phyloP scores from a whole-genome alignment of 495 filamentous ascomycete species.

The Penicillium roqueforti region DNA sequence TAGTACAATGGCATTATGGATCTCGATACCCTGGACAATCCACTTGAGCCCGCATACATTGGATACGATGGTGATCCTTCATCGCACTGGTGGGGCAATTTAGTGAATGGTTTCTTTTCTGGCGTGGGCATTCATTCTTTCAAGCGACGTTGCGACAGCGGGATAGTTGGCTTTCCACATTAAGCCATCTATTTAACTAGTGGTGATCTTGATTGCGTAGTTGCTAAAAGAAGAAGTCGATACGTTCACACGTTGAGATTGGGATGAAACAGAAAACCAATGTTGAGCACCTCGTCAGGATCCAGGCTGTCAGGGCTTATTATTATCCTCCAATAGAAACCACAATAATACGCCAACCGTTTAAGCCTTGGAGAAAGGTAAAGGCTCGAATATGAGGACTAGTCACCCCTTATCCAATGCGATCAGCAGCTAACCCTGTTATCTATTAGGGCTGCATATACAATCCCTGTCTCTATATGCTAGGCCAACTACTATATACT shows the following conservation, averaged over 20 bases:
- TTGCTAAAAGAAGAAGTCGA: not conserved
- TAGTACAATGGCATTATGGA: slow-evolving; percentile 3
- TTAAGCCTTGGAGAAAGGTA: not conserved
- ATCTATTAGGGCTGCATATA: no score
- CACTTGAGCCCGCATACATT: slow-evolving; percentile 13
- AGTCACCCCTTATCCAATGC: not conserved
- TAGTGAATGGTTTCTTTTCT: not conserved
- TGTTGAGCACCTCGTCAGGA: not conserved
- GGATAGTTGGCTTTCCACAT: slow-evolving; percentile 21
- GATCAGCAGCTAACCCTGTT: no score
- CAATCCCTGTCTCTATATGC: no score
- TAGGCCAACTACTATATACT: no score
- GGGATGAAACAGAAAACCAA: not conserved
- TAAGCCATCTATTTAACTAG: slow-evolving; percentile 24
- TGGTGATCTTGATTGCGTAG: no score
- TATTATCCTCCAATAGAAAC: not conserved
- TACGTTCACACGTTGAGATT: not conserved
- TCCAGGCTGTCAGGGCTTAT: not conserved
- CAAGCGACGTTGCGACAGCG: slow-evolving; percentile 23
- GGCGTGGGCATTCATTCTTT: slow-evolving; percentile 16
- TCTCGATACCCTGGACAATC: slow-evolving; percentile 20
- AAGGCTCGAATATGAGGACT: not conserved
- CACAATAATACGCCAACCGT: no score
- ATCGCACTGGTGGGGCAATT: slow-evolving; percentile 6
- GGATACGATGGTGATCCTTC: slow-evolving; percentile 5